Conservation (phyloP, 495 filamentous ascomycete species). For the Hypoxylon trugodes region DNA sequence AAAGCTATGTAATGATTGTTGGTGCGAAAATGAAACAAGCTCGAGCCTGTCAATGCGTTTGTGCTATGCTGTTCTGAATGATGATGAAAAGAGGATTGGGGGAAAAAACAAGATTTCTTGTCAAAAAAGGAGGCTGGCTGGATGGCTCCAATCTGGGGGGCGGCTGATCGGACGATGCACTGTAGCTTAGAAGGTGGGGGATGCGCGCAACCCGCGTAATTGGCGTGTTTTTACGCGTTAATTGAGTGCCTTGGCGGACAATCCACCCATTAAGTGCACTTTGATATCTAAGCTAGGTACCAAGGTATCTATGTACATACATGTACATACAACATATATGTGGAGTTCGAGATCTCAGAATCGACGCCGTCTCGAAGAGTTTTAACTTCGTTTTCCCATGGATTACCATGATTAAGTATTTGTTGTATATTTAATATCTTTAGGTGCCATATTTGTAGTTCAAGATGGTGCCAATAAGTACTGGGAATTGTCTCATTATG, state of each 20-base stretch:
- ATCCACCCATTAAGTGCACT: background rate
- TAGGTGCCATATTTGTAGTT: too few relatives aligned
- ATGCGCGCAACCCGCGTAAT: conserved; percentile 32
- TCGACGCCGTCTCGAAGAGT: too few relatives aligned
- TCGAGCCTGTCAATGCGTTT: background rate
- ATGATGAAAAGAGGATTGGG: conserved; percentile 3
- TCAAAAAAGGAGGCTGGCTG: conserved; percentile 12
- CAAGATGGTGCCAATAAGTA: too few relatives aligned
- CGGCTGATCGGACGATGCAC: conserved; percentile 21
- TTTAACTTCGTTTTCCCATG: too few relatives aligned
- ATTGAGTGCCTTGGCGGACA: conserved; percentile 2
- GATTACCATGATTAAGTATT: too few relatives aligned
- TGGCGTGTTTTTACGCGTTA: conserved; percentile 39
- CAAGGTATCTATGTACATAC: background rate
- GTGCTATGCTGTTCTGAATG: conserved; percentile 5
- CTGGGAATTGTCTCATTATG: too few relatives aligned
- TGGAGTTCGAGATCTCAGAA: too few relatives aligned
- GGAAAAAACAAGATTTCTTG: background rate
- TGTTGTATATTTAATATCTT: too few relatives aligned
- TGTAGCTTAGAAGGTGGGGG: conserved; percentile 11
- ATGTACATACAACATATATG: background rate
- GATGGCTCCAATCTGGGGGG: conserved; percentile 25
- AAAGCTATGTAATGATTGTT: too few relatives aligned
- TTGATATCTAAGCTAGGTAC: background rate
- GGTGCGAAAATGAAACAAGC: background rate